phyloP scores from a whole-genome alignment of 2,329 filamentous ascomycete species.

The Lasiodiplodia gonubiensis region DNA sequence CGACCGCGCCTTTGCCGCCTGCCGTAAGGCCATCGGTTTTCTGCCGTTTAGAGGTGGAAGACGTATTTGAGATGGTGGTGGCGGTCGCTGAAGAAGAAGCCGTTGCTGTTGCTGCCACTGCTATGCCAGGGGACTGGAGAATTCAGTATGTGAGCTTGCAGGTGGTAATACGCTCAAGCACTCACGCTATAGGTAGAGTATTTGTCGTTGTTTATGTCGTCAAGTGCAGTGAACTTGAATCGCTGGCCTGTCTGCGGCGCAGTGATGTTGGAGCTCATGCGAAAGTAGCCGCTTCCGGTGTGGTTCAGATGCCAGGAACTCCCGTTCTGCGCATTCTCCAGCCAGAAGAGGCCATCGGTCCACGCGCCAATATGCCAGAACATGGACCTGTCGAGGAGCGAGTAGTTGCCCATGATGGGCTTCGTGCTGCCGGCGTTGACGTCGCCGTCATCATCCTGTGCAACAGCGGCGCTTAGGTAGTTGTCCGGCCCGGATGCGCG shows the following conservation, averaged over 20 bases:
- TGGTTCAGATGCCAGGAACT: slow-evolving; percentile 21
- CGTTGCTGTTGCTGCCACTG: neutral
- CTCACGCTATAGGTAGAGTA: slow-evolving; percentile 27
- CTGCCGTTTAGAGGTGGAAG: too few species aligned
- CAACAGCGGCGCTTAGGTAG: slow-evolving; percentile 20
- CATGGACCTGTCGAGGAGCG: slow-evolving; percentile 11
- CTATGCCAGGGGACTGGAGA: neutral
- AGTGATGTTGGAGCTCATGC: slow-evolving; percentile 25
- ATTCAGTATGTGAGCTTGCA: neutral
- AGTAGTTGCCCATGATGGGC: slow-evolving; percentile 24
- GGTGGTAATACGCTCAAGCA: neutral
- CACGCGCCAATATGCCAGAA: slow-evolving; percentile 25
- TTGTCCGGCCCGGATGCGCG: slow-evolving; percentile 22
- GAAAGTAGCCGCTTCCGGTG: slow-evolving; percentile 4
- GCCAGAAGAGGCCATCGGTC: slow-evolving; percentile 25
- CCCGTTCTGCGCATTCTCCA: slow-evolving; percentile 28
- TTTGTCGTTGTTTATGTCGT: slow-evolving; percentile 3
- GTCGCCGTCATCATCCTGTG: neutral
- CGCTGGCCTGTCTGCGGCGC: slow-evolving; percentile 19
- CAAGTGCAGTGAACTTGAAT: slow-evolving; percentile 24
- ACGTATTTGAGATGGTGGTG: neutral
- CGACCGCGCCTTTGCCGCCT: slow-evolving; percentile 17
- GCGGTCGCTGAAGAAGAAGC: neutral
- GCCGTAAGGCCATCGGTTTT: slow-evolving; percentile 3
- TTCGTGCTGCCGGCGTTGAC: slow-evolving; percentile 10